Base-by-base conservation (phyloP, 495 filamentous ascomycete genomes). In the Aspergillus diversus region DNA sequence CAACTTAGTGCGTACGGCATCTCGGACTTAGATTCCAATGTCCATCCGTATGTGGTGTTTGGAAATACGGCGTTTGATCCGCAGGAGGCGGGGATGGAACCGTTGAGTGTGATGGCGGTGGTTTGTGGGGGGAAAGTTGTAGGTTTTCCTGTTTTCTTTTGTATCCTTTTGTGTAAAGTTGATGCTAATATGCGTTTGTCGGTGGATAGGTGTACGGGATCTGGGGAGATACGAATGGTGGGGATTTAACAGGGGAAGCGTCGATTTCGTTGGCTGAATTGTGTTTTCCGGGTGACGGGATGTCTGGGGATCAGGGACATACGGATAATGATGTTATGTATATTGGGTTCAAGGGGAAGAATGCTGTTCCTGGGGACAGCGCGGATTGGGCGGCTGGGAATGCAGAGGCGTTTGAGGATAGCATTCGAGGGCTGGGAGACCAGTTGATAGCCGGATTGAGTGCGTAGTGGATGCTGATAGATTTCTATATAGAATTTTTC, bases 191-290 rank as follows among this genome's bases (percentile, higher is more conserved):
- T 17, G 37, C 3, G 8, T 39, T 33, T 55, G 35, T 50, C 42
- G 51, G 55, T 11, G 49, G 9, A 21, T 51, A 86, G 78, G 72
- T 87, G 47, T 90, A 89, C 64, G 86, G 84, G n/a, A 72, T 90
- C 57, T 89, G 85, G 88, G 88, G 85, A 15, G 87, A 90, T 67
- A 80, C 75, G 5, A 90, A 89, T 63, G 87, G 84, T 33, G 81
- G 71, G 31, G 72, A 64, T 33, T 65, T 80, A 0, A 83, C 85
- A 0, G 84, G 87, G 15, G 85, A 90, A 61, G 82, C 83, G 0
- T 81, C 82, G 27, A 77, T 89, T 34, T 76, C 85, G 1, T 66
- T 89, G 5, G 87, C 84, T 0, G 80, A 81, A 21, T 74, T 83
- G n/a, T 89, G 87, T 71, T 89, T 79, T 66, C 81, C 69, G 1